These are phyloP conservation scores for Hygrophoropsis aurantiaca DNA, from an alignment of 768 basidiomycete genomes.

Conservation along the genomic window DNA sequence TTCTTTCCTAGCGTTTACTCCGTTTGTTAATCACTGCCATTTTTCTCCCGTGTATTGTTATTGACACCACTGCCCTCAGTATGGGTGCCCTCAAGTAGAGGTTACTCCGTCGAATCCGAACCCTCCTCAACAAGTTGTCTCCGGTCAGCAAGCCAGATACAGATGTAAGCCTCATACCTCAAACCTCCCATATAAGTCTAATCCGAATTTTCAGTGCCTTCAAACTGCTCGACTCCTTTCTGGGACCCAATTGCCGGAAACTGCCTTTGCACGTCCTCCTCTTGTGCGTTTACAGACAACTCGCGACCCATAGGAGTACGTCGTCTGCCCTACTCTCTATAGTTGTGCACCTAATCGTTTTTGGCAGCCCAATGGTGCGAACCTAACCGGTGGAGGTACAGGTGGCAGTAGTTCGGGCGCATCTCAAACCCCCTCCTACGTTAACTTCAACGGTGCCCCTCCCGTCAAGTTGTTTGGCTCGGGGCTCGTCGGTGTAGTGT, in stretches of 20 bases:
- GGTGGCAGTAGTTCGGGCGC: constrained; percentile 23
- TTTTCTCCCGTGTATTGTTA: background rate
- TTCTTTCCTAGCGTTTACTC: too few relatives aligned
- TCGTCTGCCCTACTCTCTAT: constrained; percentile 10
- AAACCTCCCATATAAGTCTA: constrained; percentile 1
- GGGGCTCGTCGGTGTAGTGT: background rate
- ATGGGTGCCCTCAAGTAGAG: constrained; percentile 62
- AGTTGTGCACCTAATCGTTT: constrained; percentile 6
- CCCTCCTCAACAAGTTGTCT: constrained; percentile 54
- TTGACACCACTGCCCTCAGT: constrained; percentile 40
- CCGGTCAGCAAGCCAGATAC: constrained; percentile 47
- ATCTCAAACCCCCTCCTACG: constrained; percentile 34
- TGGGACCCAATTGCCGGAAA: constrained; percentile 73
- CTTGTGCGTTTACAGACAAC: constrained; percentile 63
- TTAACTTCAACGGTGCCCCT: constrained; percentile 46
- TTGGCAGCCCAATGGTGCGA: constrained; percentile 62
- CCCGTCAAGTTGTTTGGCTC: background rate
- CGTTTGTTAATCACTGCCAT: background rate
- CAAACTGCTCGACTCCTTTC: constrained; percentile 76
- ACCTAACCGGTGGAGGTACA: constrained; percentile 59
- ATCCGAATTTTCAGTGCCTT: constrained; percentile 44
- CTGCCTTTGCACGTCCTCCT: constrained; percentile 58
- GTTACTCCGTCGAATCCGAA: constrained; percentile 64
- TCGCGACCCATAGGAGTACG: constrained; percentile 66
- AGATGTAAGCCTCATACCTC: constrained; percentile 46